Conservation (phyloP, 2,329 filamentous ascomycete genomes). For the Dactylellina haptotyla region DNA sequence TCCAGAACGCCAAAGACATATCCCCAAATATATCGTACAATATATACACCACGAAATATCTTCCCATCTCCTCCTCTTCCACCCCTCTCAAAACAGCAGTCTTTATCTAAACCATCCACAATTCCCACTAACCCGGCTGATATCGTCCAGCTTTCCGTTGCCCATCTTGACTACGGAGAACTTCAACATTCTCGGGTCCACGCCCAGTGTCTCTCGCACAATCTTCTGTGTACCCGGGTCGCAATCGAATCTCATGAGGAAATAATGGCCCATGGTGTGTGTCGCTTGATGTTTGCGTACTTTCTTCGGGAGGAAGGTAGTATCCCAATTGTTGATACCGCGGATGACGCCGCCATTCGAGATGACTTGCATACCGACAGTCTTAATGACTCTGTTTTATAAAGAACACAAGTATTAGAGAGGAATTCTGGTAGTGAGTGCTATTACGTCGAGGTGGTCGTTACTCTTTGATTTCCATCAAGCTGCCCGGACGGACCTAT, state of each 20-base stretch:
- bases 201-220: slow-evolving; percentile 77
- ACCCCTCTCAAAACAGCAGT: too few species aligned
- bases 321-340: slow-evolving; percentile 93
- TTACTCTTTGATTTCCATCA: slow-evolving; percentile 97
- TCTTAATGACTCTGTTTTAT: slow-evolving; percentile 79
- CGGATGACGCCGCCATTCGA: slow-evolving; percentile 87
- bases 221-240: slow-evolving; percentile 77
- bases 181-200: slow-evolving; percentile 91
- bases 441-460: slow-evolving; percentile 21
- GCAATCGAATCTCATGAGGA: slow-evolving; percentile 95
- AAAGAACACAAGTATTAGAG: not conserved
- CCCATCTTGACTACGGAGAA: slow-evolving; percentile 89
- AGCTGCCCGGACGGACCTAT: slow-evolving; percentile 89
- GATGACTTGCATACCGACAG: slow-evolving; percentile 83
- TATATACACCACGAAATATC: slow-evolving; percentile 26
- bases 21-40: slow-evolving; percentile 34
- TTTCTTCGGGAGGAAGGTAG: slow-evolving; percentile 84
- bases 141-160: slow-evolving; percentile 68
- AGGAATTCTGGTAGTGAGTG: slow-evolving; percentile 24
- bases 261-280: slow-evolving; percentile 91
- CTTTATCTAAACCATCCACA: slow-evolving; percentile 64
- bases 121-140: slow-evolving; percentile 69
- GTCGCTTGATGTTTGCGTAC: slow-evolving; percentile 82
- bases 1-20: slow-evolving; percentile 19
- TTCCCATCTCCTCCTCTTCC: not conserved